phyloP scores from a whole-genome alignment of 192 early-diverging fungal genomes.

The Entophlyctis luteolus region DNA sequence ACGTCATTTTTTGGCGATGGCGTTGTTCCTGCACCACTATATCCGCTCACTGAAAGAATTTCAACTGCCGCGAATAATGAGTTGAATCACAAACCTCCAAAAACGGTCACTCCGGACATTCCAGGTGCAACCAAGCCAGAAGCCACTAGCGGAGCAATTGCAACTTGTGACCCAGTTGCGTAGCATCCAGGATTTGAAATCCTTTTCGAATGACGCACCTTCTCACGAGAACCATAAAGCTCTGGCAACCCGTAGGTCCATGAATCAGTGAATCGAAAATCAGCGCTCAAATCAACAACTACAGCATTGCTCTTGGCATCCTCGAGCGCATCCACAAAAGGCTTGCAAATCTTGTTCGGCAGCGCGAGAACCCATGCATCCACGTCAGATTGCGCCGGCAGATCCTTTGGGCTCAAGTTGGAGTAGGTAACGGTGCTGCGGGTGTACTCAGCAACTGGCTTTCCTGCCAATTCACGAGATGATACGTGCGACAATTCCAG shows the following conservation, averaged over 20 bases:
- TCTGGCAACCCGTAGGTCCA: slow-evolving; percentile 81
- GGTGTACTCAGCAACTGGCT: slow-evolving; percentile 74
- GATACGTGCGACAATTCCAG: slow-evolving; percentile 84
- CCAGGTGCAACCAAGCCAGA: slow-evolving; percentile 32
- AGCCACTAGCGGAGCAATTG: slow-evolving; percentile 75
- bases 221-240: slow-evolving; percentile 59
- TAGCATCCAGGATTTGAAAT: slow-evolving; percentile 98
- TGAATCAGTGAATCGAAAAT: slow-evolving; percentile 81
- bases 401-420: slow-evolving; percentile 69
- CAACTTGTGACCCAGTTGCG: slow-evolving; percentile 93
- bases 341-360: slow-evolving; percentile 89
- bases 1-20: slow-evolving; percentile 95
- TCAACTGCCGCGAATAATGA: background rate
- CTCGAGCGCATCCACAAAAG: slow-evolving; percentile 81
- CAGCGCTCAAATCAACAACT: slow-evolving; percentile 85
- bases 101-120: slow-evolving; percentile 41
- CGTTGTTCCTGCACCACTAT: slow-evolving; percentile 97
- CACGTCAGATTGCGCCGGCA: slow-evolving; percentile 67
- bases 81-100: slow-evolving; percentile 13
- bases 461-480: slow-evolving; percentile 90
- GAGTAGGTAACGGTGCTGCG: slow-evolving; percentile 69
- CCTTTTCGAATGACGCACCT: slow-evolving; percentile 51
- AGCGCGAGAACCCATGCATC: slow-evolving; percentile 96
- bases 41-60: slow-evolving; percentile 89
- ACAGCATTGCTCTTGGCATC: slow-evolving; percentile 52